These are phyloP conservation scores for Flaveria sonorensis DNA, from an alignment of 129 eudicot genomes.

Conservation along the genomic window DNA sequence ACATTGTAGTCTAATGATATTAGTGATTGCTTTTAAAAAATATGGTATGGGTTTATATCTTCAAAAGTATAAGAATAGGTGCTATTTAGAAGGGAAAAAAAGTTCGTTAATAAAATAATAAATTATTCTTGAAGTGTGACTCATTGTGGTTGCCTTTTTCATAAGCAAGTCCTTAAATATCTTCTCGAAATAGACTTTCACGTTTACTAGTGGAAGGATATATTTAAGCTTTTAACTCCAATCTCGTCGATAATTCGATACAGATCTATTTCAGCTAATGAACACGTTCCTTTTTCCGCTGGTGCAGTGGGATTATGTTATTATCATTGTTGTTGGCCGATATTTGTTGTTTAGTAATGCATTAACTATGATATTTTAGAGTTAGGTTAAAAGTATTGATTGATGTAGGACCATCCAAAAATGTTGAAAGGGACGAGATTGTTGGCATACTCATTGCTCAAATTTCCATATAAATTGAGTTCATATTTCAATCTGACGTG, in stretches of 20 bases:
- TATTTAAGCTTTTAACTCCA: too few relatives aligned
- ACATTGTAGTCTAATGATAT: too few relatives aligned
- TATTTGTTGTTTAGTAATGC: constrained; percentile 3
- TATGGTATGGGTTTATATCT: too few relatives aligned
- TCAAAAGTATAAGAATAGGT: too few relatives aligned
- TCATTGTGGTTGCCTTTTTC: background rate
- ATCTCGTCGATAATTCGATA: too few relatives aligned
- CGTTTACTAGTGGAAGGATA: too few relatives aligned
- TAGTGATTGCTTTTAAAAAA: too few relatives aligned
- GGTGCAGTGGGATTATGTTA: background rate
- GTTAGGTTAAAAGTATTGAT: background rate
- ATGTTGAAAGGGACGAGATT: background rate
- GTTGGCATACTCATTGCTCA: background rate
- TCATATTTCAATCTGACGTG: constrained; percentile 10
- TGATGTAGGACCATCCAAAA: background rate
- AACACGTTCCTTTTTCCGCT: constrained; percentile 1
- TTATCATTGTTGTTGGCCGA: background rate
- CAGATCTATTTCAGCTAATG: background rate
- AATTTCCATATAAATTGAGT: background rate
- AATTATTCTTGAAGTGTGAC: background rate
- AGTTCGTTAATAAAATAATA: too few relatives aligned
- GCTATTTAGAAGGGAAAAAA: too few relatives aligned
- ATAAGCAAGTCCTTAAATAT: background rate
- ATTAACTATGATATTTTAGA: background rate
- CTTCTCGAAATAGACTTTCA: background rate